Evolutionary conservation across 2,329 filamentous ascomycete genomes (phyloP).

Genomic region (Microascus cirrosus): DNA sequence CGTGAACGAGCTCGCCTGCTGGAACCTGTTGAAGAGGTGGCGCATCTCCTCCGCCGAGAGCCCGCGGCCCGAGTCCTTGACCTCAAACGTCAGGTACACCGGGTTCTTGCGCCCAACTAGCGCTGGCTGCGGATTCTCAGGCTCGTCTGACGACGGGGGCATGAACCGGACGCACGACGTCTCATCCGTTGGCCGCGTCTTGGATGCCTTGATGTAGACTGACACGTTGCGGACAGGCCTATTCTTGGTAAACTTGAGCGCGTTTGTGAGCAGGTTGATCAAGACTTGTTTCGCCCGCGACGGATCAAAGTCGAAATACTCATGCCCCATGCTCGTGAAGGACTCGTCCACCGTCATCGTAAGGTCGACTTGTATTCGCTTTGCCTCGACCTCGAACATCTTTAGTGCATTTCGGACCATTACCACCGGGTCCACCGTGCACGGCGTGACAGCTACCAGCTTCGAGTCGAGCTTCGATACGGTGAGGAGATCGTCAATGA

Average conservation of each 20-base stretch:
- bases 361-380: slow-evolving; percentile 57
- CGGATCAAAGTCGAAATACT: slow-evolving; percentile 61
- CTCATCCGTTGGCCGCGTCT: slow-evolving; percentile 23
- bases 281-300: slow-evolving; percentile 67
- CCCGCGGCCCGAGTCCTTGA: slow-evolving; percentile 68
- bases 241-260: slow-evolving; percentile 68
- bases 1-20: slow-evolving; percentile 64
- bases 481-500: slow-evolving; percentile 65
- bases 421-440: slow-evolving; percentile 54
- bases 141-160: slow-evolving; percentile 17
- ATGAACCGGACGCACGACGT: slow-evolving; percentile 49
- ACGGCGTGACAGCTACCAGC: slow-evolving; percentile 60
- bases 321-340: slow-evolving; percentile 43
- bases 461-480: slow-evolving; percentile 68
- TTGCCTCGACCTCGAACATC: slow-evolving; percentile 69
- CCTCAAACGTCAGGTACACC: slow-evolving; percentile 59
- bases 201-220: slow-evolving; percentile 33
- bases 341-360: slow-evolving; percentile 52
- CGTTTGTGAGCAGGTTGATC: slow-evolving; percentile 72
- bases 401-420: slow-evolving; percentile 59
- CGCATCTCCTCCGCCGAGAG: slow-evolving; percentile 62
- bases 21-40: slow-evolving; percentile 66
- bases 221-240: slow-evolving; percentile 45
- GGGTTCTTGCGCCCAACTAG: slow-evolving; percentile 22
- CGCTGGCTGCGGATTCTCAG: slow-evolving; percentile 8